A percentile compares a stretch with the other conserved stretches of the same genome.
These are phyloP conservation scores for Datisca glomerata DNA, from an alignment of 306 rosid species.

Conservation along the genomic window DNA sequence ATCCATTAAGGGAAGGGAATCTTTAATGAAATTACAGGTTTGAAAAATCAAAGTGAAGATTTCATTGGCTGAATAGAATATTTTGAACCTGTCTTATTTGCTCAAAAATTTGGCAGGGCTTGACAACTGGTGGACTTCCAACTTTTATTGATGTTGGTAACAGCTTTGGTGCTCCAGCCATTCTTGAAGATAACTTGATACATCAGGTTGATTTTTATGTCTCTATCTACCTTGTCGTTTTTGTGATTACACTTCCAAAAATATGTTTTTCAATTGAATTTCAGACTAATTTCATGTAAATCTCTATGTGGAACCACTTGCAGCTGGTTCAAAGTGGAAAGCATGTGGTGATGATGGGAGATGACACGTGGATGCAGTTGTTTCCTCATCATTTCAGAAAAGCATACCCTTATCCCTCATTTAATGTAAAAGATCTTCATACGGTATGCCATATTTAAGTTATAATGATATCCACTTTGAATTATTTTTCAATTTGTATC, in stretches of 20 bases:
- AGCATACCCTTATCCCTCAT: slow-evolving; percentile 81
- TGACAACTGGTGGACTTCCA: slow-evolving; percentile 95
- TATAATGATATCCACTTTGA: slow-evolving; percentile 3
- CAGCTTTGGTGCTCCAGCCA: slow-evolving; percentile 94
- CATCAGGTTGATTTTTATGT: slow-evolving; percentile 36
- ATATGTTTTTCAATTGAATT: neutral
- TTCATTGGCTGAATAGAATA: no score
- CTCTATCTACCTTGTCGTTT: slow-evolving; percentile 2
- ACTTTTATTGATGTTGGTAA: slow-evolving; percentile 97
- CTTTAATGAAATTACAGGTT: no score
- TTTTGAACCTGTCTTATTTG: no score
- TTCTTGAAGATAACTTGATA: slow-evolving; percentile 67
- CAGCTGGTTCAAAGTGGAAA: slow-evolving; percentile 90
- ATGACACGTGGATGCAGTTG: slow-evolving; percentile 96
- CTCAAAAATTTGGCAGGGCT: slow-evolving; percentile 65
- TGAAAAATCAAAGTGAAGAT: no score
- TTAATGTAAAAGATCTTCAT: slow-evolving; percentile 92
- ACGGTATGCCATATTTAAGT: slow-evolving; percentile 40
- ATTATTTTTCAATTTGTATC: slow-evolving; percentile 5
- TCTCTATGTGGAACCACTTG: slow-evolving; percentile 6
- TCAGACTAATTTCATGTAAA: neutral
- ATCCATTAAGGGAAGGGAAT: no score
- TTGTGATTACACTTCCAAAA: neutral
- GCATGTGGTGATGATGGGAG: slow-evolving; percentile 96
- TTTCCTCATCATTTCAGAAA: slow-evolving; percentile 78